A percentile compares a stretch with the other conserved stretches of the same genome.
phyloP scores from a whole-genome alignment of 2,329 filamentous ascomycete species.

The Xylaria digitata region DNA sequence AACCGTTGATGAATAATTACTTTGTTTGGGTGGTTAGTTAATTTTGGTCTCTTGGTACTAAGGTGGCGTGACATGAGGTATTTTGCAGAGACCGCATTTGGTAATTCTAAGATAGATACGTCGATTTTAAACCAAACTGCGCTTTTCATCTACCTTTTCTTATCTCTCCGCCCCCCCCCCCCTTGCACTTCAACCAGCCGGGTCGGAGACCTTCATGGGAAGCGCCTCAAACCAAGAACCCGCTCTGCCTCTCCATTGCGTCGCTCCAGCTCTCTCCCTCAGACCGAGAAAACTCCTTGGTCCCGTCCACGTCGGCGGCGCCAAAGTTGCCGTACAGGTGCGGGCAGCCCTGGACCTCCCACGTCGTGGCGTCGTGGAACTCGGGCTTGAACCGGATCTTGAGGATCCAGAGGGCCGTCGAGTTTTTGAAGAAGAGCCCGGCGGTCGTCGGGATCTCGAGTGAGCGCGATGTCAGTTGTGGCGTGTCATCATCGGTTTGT shows the following conservation, averaged over 20 bases:
- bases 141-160: not conserved
- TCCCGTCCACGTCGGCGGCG: conserved; percentile 60
- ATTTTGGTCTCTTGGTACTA: too few relatives aligned
- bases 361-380: conserved; percentile 59
- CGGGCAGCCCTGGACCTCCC: conserved; percentile 66
- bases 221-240: conserved; percentile 53
- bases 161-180: not conserved
- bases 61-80: not conserved
- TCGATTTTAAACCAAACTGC: conserved; percentile 10
- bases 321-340: conserved; percentile 71
- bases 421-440: conserved; percentile 47
- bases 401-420: conserved; percentile 46
- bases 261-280: conserved; percentile 62
- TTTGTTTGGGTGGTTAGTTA: too few relatives aligned
- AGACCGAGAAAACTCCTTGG: conserved; percentile 59
- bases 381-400: conserved; percentile 62
- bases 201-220: too few relatives aligned
- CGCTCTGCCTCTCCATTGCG: conserved; percentile 53
- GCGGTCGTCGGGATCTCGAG: conserved; percentile 49
- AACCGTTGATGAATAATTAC: not conserved
- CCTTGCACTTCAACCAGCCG: not conserved
- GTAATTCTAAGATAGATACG: not conserved
- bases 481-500: not conserved
- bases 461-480: not conserved
- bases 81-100: not conserved